phyloP scores from a whole-genome alignment of 2,329 filamentous ascomycete species.

The Epichloe aotearoae region DNA sequence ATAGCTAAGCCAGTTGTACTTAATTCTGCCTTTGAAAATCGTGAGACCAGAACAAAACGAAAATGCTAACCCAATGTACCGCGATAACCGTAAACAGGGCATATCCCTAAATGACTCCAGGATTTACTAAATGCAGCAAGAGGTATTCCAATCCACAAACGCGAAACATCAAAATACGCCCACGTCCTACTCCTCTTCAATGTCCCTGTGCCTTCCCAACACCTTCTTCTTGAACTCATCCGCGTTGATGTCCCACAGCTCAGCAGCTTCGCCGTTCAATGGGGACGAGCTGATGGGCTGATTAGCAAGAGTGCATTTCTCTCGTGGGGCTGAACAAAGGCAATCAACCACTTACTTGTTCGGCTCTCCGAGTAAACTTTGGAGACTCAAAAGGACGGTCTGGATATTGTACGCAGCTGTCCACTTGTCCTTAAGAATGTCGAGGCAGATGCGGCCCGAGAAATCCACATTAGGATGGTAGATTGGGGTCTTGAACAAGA shows the following conservation, averaged over 20 bases:
- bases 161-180: not conserved
- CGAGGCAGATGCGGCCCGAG: conserved; percentile 88
- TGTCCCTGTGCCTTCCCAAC: conserved; percentile 45
- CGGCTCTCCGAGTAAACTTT: conserved; percentile 89
- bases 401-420: conserved; percentile 95
- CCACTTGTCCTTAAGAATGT: conserved; percentile 99
- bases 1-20: not conserved
- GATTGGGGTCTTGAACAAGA: conserved; percentile 96
- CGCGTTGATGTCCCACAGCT: conserved; percentile 84
- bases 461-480: conserved; percentile 99
- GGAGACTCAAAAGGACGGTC: conserved; percentile 81
- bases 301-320: not conserved
- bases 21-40: conserved; percentile 7
- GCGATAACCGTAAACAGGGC: conserved; percentile 14
- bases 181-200: conserved; percentile 44
- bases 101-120: conserved; percentile 27
- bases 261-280: conserved; percentile 88
- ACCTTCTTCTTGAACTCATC: conserved; percentile 77
- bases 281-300: conserved; percentile 59
- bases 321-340: not conserved
- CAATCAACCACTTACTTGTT: conserved; percentile 67
- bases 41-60: conserved; percentile 5
- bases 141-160: conserved; percentile 9
- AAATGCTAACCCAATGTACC: conserved; percentile 21
- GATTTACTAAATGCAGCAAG: conserved; percentile 10